A percentile compares a stretch with the other conserved stretches of the same genome.
phyloP scores from a whole-genome alignment of 2,329 filamentous ascomycete genomes.

The Exophiala sp. region DNA sequence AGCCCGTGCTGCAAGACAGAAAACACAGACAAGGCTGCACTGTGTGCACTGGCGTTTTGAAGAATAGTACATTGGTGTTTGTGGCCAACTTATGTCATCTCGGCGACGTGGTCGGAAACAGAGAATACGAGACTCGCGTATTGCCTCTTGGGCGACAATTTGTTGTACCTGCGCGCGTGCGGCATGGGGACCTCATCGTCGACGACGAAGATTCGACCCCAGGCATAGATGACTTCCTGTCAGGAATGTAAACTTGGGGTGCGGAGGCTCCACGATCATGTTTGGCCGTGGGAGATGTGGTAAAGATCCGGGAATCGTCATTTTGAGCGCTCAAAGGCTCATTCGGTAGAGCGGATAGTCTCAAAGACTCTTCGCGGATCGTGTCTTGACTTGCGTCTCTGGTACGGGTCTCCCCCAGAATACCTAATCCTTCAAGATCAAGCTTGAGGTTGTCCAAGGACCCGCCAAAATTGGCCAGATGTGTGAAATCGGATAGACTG shows the following conservation, averaged over 20 bases:
- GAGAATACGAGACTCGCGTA: slow-evolving; percentile 40
- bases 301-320: not conserved
- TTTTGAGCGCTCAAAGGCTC: not conserved
- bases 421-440: slow-evolving; percentile 9
- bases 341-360: not conserved
- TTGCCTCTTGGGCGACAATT: slow-evolving; percentile 21
- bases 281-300: slow-evolving; percentile 3
- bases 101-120: slow-evolving; percentile 33
- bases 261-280: slow-evolving; percentile 18
- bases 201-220: slow-evolving; percentile 6
- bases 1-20: no score
- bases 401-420: slow-evolving; percentile 7
- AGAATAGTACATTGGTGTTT: not conserved
- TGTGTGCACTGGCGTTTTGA: not conserved
- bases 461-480: slow-evolving; percentile 27
- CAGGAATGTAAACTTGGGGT: slow-evolving; percentile 22
- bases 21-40: not conserved
- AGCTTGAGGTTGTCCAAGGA: slow-evolving; percentile 22
- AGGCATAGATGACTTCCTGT: slow-evolving; percentile 24
- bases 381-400: slow-evolving; percentile 24
- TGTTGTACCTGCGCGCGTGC: slow-evolving; percentile 24
- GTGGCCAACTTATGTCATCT: slow-evolving; percentile 5
- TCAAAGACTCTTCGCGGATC: slow-evolving; percentile 16
- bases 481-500: slow-evolving; percentile 38
- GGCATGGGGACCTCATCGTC: slow-evolving; percentile 5